phyloP scores from a whole-genome alignment of 176 grass and related monocot species.

The Puccinellia tenuiflora region DNA sequence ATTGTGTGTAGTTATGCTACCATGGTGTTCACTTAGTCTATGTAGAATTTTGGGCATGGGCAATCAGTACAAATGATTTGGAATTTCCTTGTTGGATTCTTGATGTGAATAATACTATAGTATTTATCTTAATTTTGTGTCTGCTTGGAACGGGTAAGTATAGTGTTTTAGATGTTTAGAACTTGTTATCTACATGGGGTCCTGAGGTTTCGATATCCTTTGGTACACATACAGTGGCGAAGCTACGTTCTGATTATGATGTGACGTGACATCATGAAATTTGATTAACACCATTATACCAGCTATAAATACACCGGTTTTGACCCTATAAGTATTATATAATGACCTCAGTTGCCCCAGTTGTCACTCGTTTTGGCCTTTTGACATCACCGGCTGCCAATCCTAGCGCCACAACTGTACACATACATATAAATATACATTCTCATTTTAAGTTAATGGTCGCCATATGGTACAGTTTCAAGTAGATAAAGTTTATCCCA shows the following conservation, averaged over 20 bases:
- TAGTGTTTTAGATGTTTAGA: background rate
- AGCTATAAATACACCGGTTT: too few relatives aligned
- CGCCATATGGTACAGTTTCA: background rate
- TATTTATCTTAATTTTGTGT: background rate
- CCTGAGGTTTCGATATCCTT: background rate
- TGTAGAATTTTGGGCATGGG: background rate
- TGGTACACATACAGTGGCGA: too few relatives aligned
- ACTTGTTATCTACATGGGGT: background rate
- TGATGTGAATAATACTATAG: background rate
- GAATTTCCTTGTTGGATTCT: background rate
- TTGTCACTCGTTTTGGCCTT: too few relatives aligned
- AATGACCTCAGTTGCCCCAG: too few relatives aligned
- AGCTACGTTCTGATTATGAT: too few relatives aligned
- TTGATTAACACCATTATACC: too few relatives aligned
- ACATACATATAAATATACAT: background rate
- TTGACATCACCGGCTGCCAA: too few relatives aligned
- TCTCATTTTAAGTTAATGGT: background rate
- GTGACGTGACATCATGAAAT: too few relatives aligned
- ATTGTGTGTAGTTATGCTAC: background rate
- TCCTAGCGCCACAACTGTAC: background rate
- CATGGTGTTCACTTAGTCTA: background rate
- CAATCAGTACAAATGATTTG: background rate
- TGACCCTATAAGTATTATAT: too few relatives aligned
- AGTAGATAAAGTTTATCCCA: background rate
- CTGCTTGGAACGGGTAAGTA: constrained; percentile 5